These are phyloP conservation scores for Neotropicomus parvogracilis DNA, from an alignment of 1,284 basidiomycete species.

Conservation along the genomic window DNA sequence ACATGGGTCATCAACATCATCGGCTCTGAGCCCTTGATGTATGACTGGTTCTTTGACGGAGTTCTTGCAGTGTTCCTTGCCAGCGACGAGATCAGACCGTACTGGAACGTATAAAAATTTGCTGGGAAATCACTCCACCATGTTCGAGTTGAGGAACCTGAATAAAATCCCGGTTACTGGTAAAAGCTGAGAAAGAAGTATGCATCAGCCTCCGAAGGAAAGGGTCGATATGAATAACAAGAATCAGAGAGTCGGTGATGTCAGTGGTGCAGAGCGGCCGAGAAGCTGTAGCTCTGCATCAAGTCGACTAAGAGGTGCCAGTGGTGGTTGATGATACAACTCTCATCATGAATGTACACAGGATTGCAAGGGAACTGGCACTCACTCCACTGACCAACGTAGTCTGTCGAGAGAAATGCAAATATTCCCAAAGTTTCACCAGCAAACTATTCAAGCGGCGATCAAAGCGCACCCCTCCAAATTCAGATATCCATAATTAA, in stretches of 20 bases:
- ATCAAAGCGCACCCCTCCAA: constrained; percentile 13
- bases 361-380: constrained; percentile 5
- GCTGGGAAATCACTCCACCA: constrained; percentile 5
- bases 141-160: too few relatives aligned
- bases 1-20: constrained; percentile 65
- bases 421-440: neutral
- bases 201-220: constrained; percentile 21
- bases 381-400: constrained; percentile 16
- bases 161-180: neutral
- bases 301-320: constrained; percentile 89
- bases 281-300: constrained; percentile 40
- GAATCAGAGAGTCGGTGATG: constrained; percentile 77
- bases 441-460: constrained; percentile 22
- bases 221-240: constrained; percentile 19
- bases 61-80: constrained; percentile 40
- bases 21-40: constrained; percentile 51
- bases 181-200: constrained; percentile 5
- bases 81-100: constrained; percentile 42
- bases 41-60: constrained; percentile 63
- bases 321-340: constrained; percentile 67
- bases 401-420: neutral
- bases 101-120: constrained; percentile 25
- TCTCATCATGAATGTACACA: constrained; percentile 59
- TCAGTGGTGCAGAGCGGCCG: constrained; percentile 57
- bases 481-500: too few relatives aligned